These are phyloP conservation scores for Neurospora sp. DNA, from an alignment of 2,329 filamentous ascomycete species.

Conservation along the genomic window DNA sequence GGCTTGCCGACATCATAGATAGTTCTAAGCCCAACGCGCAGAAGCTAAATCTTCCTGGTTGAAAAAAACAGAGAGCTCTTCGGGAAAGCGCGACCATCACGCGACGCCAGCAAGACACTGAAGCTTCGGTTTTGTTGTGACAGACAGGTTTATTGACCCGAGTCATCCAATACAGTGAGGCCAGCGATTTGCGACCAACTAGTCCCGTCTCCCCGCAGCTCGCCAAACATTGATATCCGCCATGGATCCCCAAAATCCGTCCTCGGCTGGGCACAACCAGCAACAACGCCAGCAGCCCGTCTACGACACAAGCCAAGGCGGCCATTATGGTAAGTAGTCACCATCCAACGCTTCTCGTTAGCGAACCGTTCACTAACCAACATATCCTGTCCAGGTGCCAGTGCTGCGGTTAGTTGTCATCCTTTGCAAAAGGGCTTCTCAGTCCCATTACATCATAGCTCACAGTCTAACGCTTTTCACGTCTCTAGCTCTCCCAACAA, in stretches of 20 bases:
- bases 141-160: not conserved
- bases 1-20: not conserved
- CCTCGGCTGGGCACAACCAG: conserved; percentile 40
- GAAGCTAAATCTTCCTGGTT: not conserved
- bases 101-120: not conserved
- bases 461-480: conserved; percentile 8
- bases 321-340: conserved; percentile 60
- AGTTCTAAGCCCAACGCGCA: not conserved
- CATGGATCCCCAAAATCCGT: conserved; percentile 47
- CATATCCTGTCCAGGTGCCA: conserved; percentile 43
- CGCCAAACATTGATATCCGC: conserved; percentile 11
- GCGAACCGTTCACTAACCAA: conserved; percentile 13
- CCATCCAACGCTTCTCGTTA: conserved; percentile 5
- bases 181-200: not conserved
- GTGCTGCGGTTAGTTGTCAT: conserved; percentile 48
- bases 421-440: conserved; percentile 10
- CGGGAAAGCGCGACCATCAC: conserved; percentile 15
- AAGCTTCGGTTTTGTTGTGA: not conserved
- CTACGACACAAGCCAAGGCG: conserved; percentile 66
- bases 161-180: not conserved
- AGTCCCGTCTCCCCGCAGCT: not conserved
- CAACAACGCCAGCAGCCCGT: conserved; percentile 50
- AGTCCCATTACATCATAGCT: conserved; percentile 13
- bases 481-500: conserved; percentile 65
- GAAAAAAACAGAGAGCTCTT: not conserved